Conservation (phyloP, 495 filamentous ascomycete genomes). For the Penicillium macrosclerotiorum region DNA sequence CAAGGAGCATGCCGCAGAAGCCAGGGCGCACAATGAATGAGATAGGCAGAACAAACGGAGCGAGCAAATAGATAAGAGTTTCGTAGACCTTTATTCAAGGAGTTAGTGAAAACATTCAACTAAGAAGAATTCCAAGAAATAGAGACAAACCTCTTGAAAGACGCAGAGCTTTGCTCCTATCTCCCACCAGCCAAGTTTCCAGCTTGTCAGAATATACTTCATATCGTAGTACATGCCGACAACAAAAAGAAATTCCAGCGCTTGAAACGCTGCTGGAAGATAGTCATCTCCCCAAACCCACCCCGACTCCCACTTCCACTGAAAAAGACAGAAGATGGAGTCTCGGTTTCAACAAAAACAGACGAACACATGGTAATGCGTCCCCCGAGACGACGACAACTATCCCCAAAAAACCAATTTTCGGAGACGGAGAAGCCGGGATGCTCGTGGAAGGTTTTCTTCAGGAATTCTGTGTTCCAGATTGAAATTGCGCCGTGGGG, state of each 20-base stretch:
- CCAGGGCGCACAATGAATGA: slow-evolving; percentile 39
- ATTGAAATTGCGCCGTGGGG: slow-evolving; percentile 45
- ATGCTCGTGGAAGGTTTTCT: slow-evolving; percentile 42
- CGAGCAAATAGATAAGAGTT: slow-evolving; percentile 43
- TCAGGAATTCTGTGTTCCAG: slow-evolving; percentile 42
- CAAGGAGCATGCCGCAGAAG: slow-evolving; percentile 33
- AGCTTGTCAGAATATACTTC: slow-evolving; percentile 43
- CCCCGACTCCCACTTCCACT: slow-evolving; percentile 36
- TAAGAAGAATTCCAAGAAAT: not conserved
- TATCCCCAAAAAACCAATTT: slow-evolving; percentile 49
- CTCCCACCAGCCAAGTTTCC: slow-evolving; percentile 51
- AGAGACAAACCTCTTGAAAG: slow-evolving; percentile 55
- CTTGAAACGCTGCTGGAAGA: slow-evolving; percentile 48
- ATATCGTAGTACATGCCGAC: slow-evolving; percentile 48
- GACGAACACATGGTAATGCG: slow-evolving; percentile 49
- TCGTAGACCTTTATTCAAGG: slow-evolving; percentile 54
- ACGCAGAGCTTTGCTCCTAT: slow-evolving; percentile 60
- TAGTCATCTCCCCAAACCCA: slow-evolving; percentile 52
- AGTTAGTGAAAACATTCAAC: too few species aligned
- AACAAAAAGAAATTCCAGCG: slow-evolving; percentile 54
- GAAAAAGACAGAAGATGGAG: slow-evolving; percentile 41
- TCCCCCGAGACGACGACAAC: slow-evolving; percentile 41
- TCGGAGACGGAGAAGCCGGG: slow-evolving; percentile 45
- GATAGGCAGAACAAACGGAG: slow-evolving; percentile 47
- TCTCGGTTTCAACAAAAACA: slow-evolving; percentile 49